phyloP scores from a whole-genome alignment of 108 stramenopile species.

The Cyclotella kingstonii region DNA sequence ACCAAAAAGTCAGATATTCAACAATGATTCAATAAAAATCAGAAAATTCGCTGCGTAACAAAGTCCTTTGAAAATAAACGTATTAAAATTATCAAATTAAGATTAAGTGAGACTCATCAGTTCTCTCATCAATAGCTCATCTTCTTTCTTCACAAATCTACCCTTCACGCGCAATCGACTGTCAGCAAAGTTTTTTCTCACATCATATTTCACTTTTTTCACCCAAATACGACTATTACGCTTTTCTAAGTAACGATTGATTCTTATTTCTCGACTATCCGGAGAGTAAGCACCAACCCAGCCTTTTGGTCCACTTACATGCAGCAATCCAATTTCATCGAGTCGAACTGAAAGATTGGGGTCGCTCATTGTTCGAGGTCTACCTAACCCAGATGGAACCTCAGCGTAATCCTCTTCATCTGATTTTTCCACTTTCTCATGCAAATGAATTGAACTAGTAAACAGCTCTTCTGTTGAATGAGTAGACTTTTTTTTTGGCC shows the following conservation, averaged over 20 bases:
- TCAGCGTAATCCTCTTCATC: slow-evolving; percentile 45
- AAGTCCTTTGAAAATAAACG: background rate
- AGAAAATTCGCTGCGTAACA: no score
- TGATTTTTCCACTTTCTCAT: slow-evolving; percentile 24
- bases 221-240: slow-evolving; percentile 94
- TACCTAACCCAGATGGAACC: slow-evolving; percentile 68
- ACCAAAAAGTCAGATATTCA: no score
- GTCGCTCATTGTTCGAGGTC: slow-evolving; percentile 82
- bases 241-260: slow-evolving; percentile 92
- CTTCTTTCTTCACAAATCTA: slow-evolving; percentile 98
- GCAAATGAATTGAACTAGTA: slow-evolving; percentile 11
- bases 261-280: slow-evolving; percentile 81
- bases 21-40: no score
- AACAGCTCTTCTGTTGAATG: slow-evolving; percentile 2
- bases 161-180: slow-evolving; percentile 95
- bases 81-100: background rate
- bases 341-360: slow-evolving; percentile 62
- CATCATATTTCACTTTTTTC: slow-evolving; percentile 97
- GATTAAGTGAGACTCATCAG: slow-evolving; percentile 88
- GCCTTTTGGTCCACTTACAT: slow-evolving; percentile 81
- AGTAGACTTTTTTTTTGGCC: slow-evolving; percentile 28
- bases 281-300: slow-evolving; percentile 98
- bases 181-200: slow-evolving; percentile 98
- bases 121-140: slow-evolving; percentile 93
- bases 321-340: slow-evolving; percentile 65